Base-by-base conservation (phyloP, 2,329 filamentous ascomycete species). In the Teratosphaeria gauchensis region DNA sequence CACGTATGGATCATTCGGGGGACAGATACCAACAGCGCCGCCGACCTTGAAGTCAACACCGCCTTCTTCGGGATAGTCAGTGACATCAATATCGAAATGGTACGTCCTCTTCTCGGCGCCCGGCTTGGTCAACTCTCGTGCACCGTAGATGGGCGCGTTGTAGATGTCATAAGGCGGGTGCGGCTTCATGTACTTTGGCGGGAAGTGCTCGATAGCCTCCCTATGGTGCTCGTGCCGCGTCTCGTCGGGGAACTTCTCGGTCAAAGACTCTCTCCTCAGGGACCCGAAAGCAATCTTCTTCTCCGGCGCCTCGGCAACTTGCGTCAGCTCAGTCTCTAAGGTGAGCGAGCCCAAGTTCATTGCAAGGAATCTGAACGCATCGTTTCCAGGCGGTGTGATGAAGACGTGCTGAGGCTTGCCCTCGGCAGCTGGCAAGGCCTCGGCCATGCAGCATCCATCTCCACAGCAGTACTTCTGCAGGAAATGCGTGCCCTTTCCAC, bases 21-120 rank as follows among this genome's bases (percentile, higher is more conserved):
- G 92, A 71, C 89, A 90, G 59, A 99, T 84, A 46, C 94, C 94
- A 73, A 99, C 92, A 56, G 94, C 94, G 57, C 94, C 94, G 59
- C 94, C 94, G 19, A 99, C 94, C 71, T 92, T 92, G 80, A 97
- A 99, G 71, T 97, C 94, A 4, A 92, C 85, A 57, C 89, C 88
- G 58, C 82, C 81, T 75, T 95, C 90, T 21, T 84, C 82, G 0
- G 94, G 91, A 68, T 99, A 99, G 71, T 96, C 88, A 54, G 92
- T 96, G 55, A 99, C 88, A 68, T 99, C 94, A 52, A 99, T 84
- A 68, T 97, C 94, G 68, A 97, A 97, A 75, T 99, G 94, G 73
- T 92, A 96, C 0, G 94, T 99, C 61, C 92, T 84, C 83, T 99
- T 99, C 79, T 96, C 90, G 4, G 94, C 94, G 24, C 92, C 92